These are phyloP conservation scores for Cryptococcus wingfieldii DNA, from an alignment of 1,284 basidiomycete genomes.

Conservation along the genomic window DNA sequence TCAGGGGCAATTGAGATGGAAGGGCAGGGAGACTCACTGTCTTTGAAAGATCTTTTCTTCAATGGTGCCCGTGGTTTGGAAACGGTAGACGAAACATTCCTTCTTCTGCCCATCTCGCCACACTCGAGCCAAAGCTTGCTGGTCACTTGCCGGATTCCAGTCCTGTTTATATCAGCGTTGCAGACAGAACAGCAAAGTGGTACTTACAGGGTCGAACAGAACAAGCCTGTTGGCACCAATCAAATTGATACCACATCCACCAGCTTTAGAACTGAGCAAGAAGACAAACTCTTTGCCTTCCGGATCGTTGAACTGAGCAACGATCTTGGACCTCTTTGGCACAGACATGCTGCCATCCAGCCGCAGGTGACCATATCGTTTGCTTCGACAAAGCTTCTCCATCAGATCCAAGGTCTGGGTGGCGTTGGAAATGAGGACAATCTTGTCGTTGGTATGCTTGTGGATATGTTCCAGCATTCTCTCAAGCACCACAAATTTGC, in stretches of 20 bases:
- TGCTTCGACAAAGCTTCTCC: constrained; percentile 75
- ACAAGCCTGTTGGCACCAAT: constrained; percentile 96
- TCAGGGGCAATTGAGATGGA: background rate
- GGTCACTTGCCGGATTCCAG: constrained; percentile 98
- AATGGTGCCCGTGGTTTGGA: constrained; percentile 95
- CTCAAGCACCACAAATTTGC: constrained; percentile 92
- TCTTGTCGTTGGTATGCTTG: constrained; percentile 87
- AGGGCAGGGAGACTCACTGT: constrained; percentile 53
- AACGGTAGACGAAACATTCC: constrained; percentile 98
- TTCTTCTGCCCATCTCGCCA: constrained; percentile 99
- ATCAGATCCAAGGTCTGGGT: constrained; percentile 96
- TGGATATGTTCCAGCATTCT: constrained; percentile 77
- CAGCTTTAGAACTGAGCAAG: constrained; percentile 91
- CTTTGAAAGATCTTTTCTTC: constrained; percentile 99
- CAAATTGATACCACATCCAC: constrained; percentile 96
- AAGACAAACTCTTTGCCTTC: constrained; percentile 93
- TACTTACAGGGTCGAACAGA: constrained; percentile 85
- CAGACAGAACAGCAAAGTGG: background rate
- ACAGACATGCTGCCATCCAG: constrained; percentile 93
- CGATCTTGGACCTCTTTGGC: constrained; percentile 91
- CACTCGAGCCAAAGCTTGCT: constrained; percentile 95
- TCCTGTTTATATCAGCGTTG: constrained; percentile 54
- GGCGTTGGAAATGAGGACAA: constrained; percentile 97
- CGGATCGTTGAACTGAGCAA: constrained; percentile 96
- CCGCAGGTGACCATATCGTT: constrained; percentile 88